phyloP scores from a whole-genome alignment of 805 yeast species.

The Starmera quercuum region DNA sequence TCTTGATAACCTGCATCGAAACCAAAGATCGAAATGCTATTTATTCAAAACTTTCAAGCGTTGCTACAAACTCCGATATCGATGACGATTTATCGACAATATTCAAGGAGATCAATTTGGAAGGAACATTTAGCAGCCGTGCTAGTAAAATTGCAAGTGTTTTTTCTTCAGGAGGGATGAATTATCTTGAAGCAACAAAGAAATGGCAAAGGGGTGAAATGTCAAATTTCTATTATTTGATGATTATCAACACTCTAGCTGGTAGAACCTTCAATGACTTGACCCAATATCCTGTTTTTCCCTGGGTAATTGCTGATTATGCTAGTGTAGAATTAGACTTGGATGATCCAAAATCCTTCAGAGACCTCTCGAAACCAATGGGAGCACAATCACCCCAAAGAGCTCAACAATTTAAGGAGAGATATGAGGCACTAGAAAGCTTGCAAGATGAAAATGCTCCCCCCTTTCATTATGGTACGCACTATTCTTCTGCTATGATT shows the following conservation, averaged over 20 bases:
- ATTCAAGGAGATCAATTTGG: conserved; percentile 35
- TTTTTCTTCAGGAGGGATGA: conserved; percentile 29
- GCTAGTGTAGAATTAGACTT: conserved; percentile 64
- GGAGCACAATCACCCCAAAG: conserved; percentile 71
- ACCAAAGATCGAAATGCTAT: conserved; percentile 48
- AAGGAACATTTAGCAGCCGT: conserved; percentile 30
- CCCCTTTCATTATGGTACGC: conserved; percentile 90
- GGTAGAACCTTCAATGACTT: conserved; percentile 86
- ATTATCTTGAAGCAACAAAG: conserved; percentile 44
- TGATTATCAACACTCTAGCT: conserved; percentile 74
- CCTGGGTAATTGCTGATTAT: conserved; percentile 86
- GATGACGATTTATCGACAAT: conserved; percentile 52
- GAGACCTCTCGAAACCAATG: conserved; percentile 86
- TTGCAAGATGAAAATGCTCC: conserved; percentile 53
- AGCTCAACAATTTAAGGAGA: conserved; percentile 54
- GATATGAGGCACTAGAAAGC: conserved; percentile 64
- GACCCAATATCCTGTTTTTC: conserved; percentile 88
- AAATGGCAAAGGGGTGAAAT: conserved; percentile 74
- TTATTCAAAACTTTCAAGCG: conserved; percentile 38
- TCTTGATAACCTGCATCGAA: conserved; percentile 57
- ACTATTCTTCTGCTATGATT: conserved; percentile 90
- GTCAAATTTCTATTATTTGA: conserved; percentile 76
- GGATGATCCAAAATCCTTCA: conserved; percentile 47
- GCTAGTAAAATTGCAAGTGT: conserved; percentile 38
- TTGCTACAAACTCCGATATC: conserved; percentile 40